Evolutionary conservation across 2,329 filamentous ascomycete species (phyloP).

Genomic region (Trichoderma guizhouense): DNA sequence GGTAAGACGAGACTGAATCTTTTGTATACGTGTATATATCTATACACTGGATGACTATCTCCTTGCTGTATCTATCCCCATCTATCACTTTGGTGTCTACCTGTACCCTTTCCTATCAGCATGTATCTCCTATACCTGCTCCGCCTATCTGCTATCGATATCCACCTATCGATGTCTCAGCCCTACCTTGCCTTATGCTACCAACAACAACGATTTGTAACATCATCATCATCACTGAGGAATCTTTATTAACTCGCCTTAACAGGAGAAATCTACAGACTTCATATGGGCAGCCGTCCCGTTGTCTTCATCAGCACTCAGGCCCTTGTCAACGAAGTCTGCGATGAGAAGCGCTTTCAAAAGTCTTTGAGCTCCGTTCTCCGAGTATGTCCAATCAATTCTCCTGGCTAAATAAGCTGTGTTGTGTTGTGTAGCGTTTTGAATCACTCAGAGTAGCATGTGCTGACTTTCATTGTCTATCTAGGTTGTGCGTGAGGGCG

Average conservation of each 20-base stretch:
- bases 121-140: not conserved
- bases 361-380: conserved; percentile 54
- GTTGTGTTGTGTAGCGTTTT: not conserved
- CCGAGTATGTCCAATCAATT: conserved; percentile 27
- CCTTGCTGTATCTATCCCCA: not conserved
- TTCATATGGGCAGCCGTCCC: conserved; percentile 48
- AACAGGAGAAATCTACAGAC: conserved; percentile 57
- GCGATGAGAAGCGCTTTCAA: conserved; percentile 62
- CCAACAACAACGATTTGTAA: not conserved
- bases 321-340: conserved; percentile 59
- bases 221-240: not conserved
- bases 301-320: conserved; percentile 51
- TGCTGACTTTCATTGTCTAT: not conserved
- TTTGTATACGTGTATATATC: not conserved
- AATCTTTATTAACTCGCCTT: not conserved
- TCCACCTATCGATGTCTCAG: not conserved
- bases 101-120: not conserved
- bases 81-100: not conserved
- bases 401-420: not conserved
- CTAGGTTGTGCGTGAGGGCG: conserved; percentile 55
- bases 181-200: not conserved
- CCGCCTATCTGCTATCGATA: not conserved
- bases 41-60: not conserved
- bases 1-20: conserved; percentile 42
- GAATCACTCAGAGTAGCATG: not conserved